phyloP scores from a whole-genome alignment of 1,139 yeast species.

The Wickerhamomyces sp. region DNA sequence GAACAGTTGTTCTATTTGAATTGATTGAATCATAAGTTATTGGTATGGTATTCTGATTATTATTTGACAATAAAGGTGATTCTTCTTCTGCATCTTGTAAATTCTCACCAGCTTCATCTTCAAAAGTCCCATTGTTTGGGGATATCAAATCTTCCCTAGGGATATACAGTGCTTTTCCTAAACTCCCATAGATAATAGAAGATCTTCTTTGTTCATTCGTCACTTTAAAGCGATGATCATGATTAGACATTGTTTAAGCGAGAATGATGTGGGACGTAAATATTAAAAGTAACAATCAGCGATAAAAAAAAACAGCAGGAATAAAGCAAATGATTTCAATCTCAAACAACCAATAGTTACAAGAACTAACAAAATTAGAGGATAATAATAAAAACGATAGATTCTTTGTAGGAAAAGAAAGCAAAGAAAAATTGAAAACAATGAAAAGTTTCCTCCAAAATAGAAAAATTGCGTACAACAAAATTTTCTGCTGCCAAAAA shows the following conservation, averaged over 20 bases:
- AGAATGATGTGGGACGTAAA: too few relatives aligned
- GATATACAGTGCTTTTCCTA: conserved; percentile 20
- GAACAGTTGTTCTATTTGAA: not conserved
- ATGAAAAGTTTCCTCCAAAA: too few relatives aligned
- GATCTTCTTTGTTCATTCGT: conserved; percentile 21
- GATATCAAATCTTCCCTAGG: conserved; percentile 9
- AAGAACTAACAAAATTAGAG: too few relatives aligned
- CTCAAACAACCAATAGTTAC: too few relatives aligned
- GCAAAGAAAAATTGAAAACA: too few relatives aligned
- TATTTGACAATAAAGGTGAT: not conserved
- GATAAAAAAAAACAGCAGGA: too few relatives aligned
- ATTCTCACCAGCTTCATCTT: not conserved
- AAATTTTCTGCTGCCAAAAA: not conserved
- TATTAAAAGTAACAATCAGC: too few relatives aligned
- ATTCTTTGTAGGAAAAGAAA: too few relatives aligned
- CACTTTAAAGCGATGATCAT: conserved; percentile 19
- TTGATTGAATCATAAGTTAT: not conserved
- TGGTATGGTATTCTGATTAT: not conserved
- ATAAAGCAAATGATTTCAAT: too few relatives aligned
- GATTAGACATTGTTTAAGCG: not conserved
- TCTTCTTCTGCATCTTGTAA: not conserved
- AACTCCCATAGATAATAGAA: conserved; percentile 20
- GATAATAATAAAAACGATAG: too few relatives aligned
- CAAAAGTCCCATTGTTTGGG: not conserved
- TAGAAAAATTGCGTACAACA: not conserved